Percentiles rank a stretch among this genome's conserved stretches.
Conservation (phyloP, 2,329 filamentous ascomycete species). For the Didymella lethalis region DNA sequence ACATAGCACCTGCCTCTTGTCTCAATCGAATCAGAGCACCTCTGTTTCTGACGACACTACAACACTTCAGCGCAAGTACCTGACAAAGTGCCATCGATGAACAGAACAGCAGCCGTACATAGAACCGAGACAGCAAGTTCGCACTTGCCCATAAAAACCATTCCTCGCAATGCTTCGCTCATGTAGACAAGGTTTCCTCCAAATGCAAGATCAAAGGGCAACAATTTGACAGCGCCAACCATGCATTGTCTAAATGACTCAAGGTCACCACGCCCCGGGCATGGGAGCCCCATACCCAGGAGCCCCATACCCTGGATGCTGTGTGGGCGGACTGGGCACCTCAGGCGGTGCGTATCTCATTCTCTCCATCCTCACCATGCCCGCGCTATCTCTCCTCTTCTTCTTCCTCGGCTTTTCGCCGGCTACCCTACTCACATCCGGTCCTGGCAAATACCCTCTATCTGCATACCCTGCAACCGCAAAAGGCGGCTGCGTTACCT, state of each 20-base stretch:
- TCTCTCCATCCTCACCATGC: conserved; percentile 36
- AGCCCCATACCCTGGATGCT: conserved; percentile 33
- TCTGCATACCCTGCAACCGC: conserved; percentile 50
- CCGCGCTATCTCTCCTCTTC: conserved; percentile 42
- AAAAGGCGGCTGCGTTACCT: conserved; percentile 51
- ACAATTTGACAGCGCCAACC: conserved; percentile 3
- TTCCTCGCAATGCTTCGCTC: conserved; percentile 42
- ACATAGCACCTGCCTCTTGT: neutral
- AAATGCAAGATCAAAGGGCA: conserved; percentile 9
- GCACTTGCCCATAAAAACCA: conserved; percentile 11
- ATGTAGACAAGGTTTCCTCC: conserved; percentile 16
- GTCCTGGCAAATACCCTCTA: conserved; percentile 37
- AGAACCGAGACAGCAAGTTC: neutral
- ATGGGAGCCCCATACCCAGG: conserved; percentile 25
- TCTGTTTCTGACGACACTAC: no score
- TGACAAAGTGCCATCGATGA: neutral
- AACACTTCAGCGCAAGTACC: neutral
- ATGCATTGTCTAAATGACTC: conserved; percentile 22
- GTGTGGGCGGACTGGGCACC: conserved; percentile 48
- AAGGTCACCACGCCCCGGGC: conserved; percentile 24
- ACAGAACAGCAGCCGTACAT: neutral
- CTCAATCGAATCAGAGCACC: neutral
- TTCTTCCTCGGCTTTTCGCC: conserved; percentile 48
- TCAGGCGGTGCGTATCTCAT: conserved; percentile 36
- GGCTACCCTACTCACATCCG: conserved; percentile 32